A percentile compares a stretch with the other conserved stretches of the same genome.
These are phyloP conservation scores for Phytophthora quininea DNA, from an alignment of 352 stramenopile genomes.

Conservation along the genomic window DNA sequence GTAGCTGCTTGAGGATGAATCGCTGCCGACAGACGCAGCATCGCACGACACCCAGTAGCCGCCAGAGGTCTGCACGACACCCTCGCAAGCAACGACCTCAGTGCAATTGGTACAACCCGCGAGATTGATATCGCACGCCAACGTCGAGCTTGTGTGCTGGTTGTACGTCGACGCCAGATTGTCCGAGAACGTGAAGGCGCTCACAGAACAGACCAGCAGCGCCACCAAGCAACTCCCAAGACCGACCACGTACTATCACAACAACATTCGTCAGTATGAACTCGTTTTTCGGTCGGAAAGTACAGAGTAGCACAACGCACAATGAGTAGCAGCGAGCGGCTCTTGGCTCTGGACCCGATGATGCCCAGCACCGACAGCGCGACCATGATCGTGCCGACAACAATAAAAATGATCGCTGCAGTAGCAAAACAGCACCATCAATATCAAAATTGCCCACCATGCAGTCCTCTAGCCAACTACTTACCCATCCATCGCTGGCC, in stretches of 20 bases:
- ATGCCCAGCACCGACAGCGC: conserved; percentile 70
- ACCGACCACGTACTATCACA: conserved; percentile 71
- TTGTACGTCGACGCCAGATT: conserved; percentile 62
- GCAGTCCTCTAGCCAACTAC: background rate
- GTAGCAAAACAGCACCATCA: background rate
- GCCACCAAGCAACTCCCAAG: conserved; percentile 63
- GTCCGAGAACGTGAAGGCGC: conserved; percentile 73
- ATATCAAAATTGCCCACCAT: background rate
- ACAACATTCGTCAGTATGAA: conserved; percentile 8
- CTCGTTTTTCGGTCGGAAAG: background rate
- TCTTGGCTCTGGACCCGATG: conserved; percentile 76
- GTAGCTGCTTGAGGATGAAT: conserved; percentile 8
- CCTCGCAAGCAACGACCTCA: conserved; percentile 39
- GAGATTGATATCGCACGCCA: conserved; percentile 77
- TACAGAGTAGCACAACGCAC: conserved; percentile 45
- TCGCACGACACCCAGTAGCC: conserved; percentile 58
- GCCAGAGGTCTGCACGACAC: conserved; percentile 39
- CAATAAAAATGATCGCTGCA: conserved; percentile 72
- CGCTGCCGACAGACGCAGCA: conserved; percentile 7
- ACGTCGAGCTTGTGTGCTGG: conserved; percentile 38
- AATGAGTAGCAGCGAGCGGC: conserved; percentile 72
- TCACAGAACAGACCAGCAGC: conserved; percentile 64
- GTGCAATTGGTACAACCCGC: conserved; percentile 84
- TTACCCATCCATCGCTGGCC: conserved; percentile 80
- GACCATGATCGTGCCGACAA: conserved; percentile 69